Base-by-base conservation (phyloP, 257 asterid species). In the Rauvolfia tetraphylla region DNA sequence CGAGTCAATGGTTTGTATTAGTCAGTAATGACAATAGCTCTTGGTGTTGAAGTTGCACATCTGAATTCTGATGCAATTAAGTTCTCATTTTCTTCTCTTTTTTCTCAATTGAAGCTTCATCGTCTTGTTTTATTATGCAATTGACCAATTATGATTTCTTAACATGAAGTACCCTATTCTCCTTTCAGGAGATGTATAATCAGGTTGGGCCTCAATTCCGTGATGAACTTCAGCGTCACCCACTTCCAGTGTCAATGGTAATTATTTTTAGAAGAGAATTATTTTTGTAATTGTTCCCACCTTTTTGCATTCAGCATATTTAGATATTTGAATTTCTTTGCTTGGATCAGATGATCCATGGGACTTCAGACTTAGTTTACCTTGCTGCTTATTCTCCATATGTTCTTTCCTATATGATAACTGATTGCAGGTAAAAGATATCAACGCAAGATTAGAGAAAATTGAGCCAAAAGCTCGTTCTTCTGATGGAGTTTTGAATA, bases 191-290 rank as follows among this genome's bases (percentile, higher is more conserved):
- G 87, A 93, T 95, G 99, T 93, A 88, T 83, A 80, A 91, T 73
- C 97, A 90, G 79, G 93, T 87, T 75, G 99, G 97, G 81, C 86
- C 97, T 76, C 98, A 95, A 81, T 93, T 95, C 75, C 92, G 89
- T 63, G 98, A 95, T 80, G 99, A 95, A 82, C 93, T 95, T 86
- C 93, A 91, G 79, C 92, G 98, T 77, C 90, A 93, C 77, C 87
- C 85, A 83, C 88, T 93, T 80, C 93, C 98, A 38, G 75, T 88
- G 23, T 38, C 91, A 78, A 84, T 91, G 98, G 98, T 95, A 93
- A 79, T 75, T 71, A 29, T 66, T 18, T 34, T 42, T 61, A 15
- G 33, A 61, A 7, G 34, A 33, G 20, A 49, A 31, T 46, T 71
- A 27, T 51, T 31, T 78, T 41, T 42, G 27, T 13, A 6, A 62